Evolutionary conservation across 1,284 basidiomycete species (phyloP).

Genomic region (Malassezia sympodialis): DNA sequence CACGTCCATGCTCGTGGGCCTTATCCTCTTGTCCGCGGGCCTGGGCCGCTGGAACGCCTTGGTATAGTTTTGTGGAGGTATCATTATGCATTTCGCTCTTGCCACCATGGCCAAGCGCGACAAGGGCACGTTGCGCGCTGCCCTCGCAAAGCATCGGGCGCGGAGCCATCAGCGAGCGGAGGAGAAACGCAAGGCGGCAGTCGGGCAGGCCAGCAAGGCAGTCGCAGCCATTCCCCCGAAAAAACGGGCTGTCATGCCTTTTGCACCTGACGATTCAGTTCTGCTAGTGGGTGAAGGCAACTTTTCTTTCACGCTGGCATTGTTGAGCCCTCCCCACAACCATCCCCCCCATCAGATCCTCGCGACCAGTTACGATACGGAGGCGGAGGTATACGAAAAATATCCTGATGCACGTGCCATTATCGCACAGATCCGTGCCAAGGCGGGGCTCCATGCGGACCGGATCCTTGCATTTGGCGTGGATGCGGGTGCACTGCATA

Average conservation of each 20-base stretch:
- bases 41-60: constrained; percentile 33
- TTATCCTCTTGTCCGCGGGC: constrained; percentile 29
- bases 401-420: constrained; percentile 68
- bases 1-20: constrained; percentile 30
- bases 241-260: constrained; percentile 55
- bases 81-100: background rate
- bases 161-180: constrained; percentile 5
- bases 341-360: constrained; percentile 61
- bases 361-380: constrained; percentile 77
- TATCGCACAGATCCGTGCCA: constrained; percentile 50
- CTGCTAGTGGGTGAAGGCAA: constrained; percentile 81
- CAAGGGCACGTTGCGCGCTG: constrained; percentile 13
- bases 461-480: constrained; percentile 69
- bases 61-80: constrained; percentile 18
- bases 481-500: constrained; percentile 70
- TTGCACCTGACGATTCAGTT: constrained; percentile 64
- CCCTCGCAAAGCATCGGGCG: constrained; percentile 14
- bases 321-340: constrained; percentile 52
- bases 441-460: constrained; percentile 51
- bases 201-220: background rate
- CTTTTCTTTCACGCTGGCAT: constrained; percentile 77
- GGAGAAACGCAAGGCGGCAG: constrained; percentile 31
- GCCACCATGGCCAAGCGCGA: constrained; percentile 14
- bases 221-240: background rate
- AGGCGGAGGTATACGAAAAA: constrained; percentile 67